Conservation (phyloP, 768 basidiomycete species). For the Sutorius australiensis region DNA sequence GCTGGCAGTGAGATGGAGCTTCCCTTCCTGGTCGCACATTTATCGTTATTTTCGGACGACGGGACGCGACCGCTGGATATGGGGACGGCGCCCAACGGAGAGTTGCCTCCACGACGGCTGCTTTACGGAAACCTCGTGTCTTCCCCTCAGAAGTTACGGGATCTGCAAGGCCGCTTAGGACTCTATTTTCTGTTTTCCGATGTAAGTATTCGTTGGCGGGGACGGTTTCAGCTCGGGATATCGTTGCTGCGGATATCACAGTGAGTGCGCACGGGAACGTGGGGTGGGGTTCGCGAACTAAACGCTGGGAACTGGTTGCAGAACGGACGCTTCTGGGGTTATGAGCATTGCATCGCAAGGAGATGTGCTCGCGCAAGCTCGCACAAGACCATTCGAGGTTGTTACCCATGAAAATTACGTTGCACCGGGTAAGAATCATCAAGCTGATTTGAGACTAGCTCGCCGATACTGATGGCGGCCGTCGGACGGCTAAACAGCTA, state of each 20-base stretch:
- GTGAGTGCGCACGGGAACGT: slow-evolving; percentile 43
- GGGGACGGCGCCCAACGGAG: slow-evolving; percentile 47
- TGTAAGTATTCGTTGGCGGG: slow-evolving; percentile 77
- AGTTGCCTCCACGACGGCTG: slow-evolving; percentile 50
- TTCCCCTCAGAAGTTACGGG: slow-evolving; percentile 73
- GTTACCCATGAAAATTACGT: slow-evolving; percentile 68
- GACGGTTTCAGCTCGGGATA: slow-evolving; percentile 71
- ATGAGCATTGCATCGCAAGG: slow-evolving; percentile 56
- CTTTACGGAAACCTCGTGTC: slow-evolving; percentile 86
- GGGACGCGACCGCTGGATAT: slow-evolving; percentile 61
- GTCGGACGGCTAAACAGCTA: slow-evolving; percentile 30
- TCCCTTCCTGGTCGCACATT: slow-evolving; percentile 82
- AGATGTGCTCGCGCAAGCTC: slow-evolving; percentile 63
- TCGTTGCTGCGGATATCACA: slow-evolving; percentile 70
- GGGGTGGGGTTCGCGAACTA: slow-evolving; percentile 7
- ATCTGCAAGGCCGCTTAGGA: slow-evolving; percentile 77
- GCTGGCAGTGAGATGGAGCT: slow-evolving; percentile 72
- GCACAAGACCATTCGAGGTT: slow-evolving; percentile 77
- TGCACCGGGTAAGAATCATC: slow-evolving; percentile 64
- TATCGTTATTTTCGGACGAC: slow-evolving; percentile 71
- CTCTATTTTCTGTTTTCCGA: slow-evolving; percentile 90
- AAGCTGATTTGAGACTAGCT: slow-evolving; percentile 16
- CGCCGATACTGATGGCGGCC: slow-evolving; percentile 11
- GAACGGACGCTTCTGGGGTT: slow-evolving; percentile 49
- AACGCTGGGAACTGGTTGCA: slow-evolving; percentile 25